Evolutionary conservation across 257 asterid genomes (phyloP).

Genomic region (Fraxinus americana): DNA sequence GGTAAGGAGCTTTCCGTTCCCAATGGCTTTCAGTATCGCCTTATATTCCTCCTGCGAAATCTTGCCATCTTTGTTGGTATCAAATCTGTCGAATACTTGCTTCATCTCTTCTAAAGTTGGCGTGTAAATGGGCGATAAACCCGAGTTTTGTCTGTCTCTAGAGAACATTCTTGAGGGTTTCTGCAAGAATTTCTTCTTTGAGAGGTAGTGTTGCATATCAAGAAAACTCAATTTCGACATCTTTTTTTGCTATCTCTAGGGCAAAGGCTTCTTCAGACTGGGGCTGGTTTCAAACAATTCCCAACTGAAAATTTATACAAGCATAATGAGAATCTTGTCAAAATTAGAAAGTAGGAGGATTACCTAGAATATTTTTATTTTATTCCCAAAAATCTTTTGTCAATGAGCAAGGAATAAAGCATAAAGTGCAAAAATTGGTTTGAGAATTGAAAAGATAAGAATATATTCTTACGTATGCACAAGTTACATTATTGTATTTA

Average conservation of each 20-base stretch:
- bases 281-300: not conserved
- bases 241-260: slow-evolving; percentile 8
- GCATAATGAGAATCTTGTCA: not conserved
- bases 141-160: slow-evolving; percentile 48
- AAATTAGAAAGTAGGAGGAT: not conserved
- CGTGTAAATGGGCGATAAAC: slow-evolving; percentile 41
- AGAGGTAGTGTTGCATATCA: slow-evolving; percentile 65
- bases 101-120: slow-evolving; percentile 58
- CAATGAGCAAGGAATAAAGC: slow-evolving; percentile 3
- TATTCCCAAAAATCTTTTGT: not conserved
- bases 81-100: slow-evolving; percentile 72
- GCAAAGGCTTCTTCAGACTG: not conserved
- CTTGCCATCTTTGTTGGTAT: slow-evolving; percentile 73
- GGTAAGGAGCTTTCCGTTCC: slow-evolving; percentile 45
- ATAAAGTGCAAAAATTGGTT: not conserved
- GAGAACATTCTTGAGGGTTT: slow-evolving; percentile 73
- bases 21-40: slow-evolving; percentile 65
- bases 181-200: slow-evolving; percentile 54
- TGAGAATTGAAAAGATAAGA: not conserved
- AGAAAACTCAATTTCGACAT: slow-evolving; percentile 67
- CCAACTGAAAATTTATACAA: not conserved
- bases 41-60: slow-evolving; percentile 88
- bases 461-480: not conserved
- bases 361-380: not conserved
- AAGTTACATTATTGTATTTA: not conserved